Evolutionary conservation across 2,329 filamentous ascomycete genomes (phyloP).

Genomic region (Karstenula rhodostoma): DNA sequence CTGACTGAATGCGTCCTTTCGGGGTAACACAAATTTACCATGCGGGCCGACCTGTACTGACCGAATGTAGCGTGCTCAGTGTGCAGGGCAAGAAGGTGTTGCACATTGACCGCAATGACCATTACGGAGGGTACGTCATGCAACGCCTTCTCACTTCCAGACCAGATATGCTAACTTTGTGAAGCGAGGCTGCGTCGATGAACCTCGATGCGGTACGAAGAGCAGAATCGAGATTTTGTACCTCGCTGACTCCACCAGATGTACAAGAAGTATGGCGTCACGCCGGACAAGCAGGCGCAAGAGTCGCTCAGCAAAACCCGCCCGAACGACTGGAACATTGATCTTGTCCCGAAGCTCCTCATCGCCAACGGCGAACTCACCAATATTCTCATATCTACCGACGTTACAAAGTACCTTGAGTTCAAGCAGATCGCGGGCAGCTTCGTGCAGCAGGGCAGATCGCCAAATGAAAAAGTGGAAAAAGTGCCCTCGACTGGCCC

Average conservation of each 20-base stretch:
- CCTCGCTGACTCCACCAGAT: constrained; percentile 68
- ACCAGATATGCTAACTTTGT: constrained; percentile 31
- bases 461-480: constrained; percentile 87
- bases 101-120: constrained; percentile 97
- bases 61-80: constrained; percentile 77
- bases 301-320: constrained; percentile 79
- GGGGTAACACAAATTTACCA: constrained; percentile 68
- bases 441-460: constrained; percentile 89
- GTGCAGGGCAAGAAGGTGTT: constrained; percentile 99
- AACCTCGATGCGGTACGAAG: constrained; percentile 85
- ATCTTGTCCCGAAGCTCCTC: constrained; percentile 96
- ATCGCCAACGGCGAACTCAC: constrained; percentile 99
- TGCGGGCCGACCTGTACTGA: constrained; percentile 21
- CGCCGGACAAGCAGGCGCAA: constrained; percentile 90
- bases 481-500: constrained; percentile 94
- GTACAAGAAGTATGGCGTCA: constrained; percentile 96
- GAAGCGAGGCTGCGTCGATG: constrained; percentile 90
- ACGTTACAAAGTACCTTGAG: constrained; percentile 65
- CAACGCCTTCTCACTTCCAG: constrained; percentile 15
- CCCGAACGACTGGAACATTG: constrained; percentile 98
- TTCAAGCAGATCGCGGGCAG: constrained; percentile 82
- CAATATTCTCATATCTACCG: constrained; percentile 97
- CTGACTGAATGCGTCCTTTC: constrained; percentile 99
- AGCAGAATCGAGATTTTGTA: constrained; percentile 24
- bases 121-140: constrained; percentile 88